Percentiles rank a stretch among this genome's conserved stretches.
Evolutionary conservation across 441 rosid species (phyloP).

Genomic region (Viola pubescens): DNA sequence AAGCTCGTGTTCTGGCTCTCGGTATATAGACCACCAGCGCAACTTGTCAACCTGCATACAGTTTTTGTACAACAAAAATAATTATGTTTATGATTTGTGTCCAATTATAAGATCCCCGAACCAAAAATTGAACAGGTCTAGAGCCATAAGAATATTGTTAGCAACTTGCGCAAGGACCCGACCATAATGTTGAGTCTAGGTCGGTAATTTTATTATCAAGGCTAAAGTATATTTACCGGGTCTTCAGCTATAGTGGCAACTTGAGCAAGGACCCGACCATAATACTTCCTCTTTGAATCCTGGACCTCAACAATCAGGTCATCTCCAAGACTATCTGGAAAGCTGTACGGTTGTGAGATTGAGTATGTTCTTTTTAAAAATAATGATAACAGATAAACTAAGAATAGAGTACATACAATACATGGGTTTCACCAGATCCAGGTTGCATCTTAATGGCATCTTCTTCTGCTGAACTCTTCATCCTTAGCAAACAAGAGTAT

Average conservation of each 20-base stretch:
- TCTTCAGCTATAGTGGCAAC: constrained; percentile 82
- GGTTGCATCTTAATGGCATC: constrained; percentile 78
- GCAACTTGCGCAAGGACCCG: no score
- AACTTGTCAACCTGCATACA: constrained; percentile 75
- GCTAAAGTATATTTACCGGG: constrained; percentile 30
- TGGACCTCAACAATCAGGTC: constrained; percentile 85
- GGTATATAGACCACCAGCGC: constrained; percentile 93
- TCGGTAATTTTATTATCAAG: constrained; percentile 3
- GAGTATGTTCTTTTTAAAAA: constrained; percentile 19
- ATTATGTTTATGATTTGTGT: no score
- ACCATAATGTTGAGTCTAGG: no score
- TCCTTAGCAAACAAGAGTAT: constrained; percentile 60
- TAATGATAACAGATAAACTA: constrained; percentile 1
- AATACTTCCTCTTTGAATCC: constrained; percentile 77
- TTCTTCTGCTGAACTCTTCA: constrained; percentile 83
- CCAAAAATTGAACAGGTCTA: no score
- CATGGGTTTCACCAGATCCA: constrained; percentile 91
- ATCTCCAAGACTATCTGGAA: constrained; percentile 93
- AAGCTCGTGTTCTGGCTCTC: constrained; percentile 90
- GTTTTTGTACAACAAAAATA: constrained; percentile 6
- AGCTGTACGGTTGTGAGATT: constrained; percentile 49
- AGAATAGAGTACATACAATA: constrained; percentile 61
- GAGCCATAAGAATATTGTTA: no score
- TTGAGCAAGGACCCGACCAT: constrained; percentile 92
- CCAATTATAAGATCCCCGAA: no score